Conservation (phyloP, 2,329 filamentous ascomycete genomes). For the Thermoascus crustaceus region DNA sequence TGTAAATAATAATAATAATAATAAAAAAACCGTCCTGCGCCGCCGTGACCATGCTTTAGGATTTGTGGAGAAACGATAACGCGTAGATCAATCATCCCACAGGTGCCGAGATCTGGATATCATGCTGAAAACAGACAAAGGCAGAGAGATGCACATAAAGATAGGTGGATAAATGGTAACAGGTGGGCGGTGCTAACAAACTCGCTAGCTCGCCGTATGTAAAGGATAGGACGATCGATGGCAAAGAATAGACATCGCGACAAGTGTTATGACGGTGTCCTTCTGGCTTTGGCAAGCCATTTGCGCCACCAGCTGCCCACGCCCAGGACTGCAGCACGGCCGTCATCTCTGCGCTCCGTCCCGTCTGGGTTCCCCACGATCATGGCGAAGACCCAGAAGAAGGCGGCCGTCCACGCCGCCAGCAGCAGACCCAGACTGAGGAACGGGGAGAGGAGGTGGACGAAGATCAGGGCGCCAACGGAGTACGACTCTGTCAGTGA, state of each 20-base stretch:
- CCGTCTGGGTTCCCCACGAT: constrained; percentile 56
- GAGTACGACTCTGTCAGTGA: constrained; percentile 29
- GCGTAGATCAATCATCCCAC: no score
- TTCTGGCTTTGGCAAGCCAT: constrained; percentile 40
- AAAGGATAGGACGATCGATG: no score
- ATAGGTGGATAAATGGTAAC: not conserved
- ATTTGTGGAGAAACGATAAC: no score
- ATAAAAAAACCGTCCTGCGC: no score
- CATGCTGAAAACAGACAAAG: not conserved
- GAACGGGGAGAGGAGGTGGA: constrained; percentile 49
- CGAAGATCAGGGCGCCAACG: constrained; percentile 36
- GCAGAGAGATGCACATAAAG: not conserved
- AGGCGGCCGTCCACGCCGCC: constrained; percentile 51
- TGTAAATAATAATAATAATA: no score
- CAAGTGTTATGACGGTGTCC: constrained; percentile 8
- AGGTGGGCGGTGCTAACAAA: no score
- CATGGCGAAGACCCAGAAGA: constrained; percentile 55
- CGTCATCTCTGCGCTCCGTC: constrained; percentile 52
- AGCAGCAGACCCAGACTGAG: constrained; percentile 49
- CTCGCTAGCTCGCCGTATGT: no score
- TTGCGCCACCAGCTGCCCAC: constrained; percentile 54
- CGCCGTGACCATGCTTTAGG: no score
- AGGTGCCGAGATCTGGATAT: not conserved
- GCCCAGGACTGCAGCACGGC: constrained; percentile 50
- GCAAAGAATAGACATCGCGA: no score